Base-by-base conservation (phyloP, 768 basidiomycete genomes). In the Rhizopogon roseolus region DNA sequence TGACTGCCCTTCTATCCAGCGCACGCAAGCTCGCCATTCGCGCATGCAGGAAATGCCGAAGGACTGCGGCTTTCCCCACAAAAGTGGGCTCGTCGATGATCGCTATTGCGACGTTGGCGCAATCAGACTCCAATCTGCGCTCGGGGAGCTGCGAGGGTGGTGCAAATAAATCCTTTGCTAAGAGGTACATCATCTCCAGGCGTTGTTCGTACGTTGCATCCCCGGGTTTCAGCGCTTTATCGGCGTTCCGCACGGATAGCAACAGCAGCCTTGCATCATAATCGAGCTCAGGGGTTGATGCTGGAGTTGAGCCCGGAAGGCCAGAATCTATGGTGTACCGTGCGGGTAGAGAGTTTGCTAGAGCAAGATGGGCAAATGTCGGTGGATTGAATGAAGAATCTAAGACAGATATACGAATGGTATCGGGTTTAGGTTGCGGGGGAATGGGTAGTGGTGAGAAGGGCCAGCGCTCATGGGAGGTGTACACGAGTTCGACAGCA, bases 381-480 rank as follows among this genome's bases (percentile, higher is more conserved):
- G 95, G 95, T 3, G 94, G 94, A 63, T 98, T 96, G 73, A 91
- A 98, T 1, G 92, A 94, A 1, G 93, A 87, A 62, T 97, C 95
- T 38, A 97, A 77, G n/a, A 95, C 74, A 4, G 87, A 78, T 44
- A 95, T 77, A 50, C 75, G 77, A 36, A 85, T 64, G 3, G 66
- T 64, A 29, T 34, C 50, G 25, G 19, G 39, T n/a, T 36, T 48
- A 14, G 55, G 53, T 16, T 45, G 42, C 2, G 53, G 19, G 48
- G 52, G 58, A 9, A 6, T 48, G 17, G 27, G 56, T 32, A 19
- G 58, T 32, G 34, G 65, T 1, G 62, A 69, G 8, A 82, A 63
- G 9, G 90, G 90, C 90, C 90, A 93, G 29, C 62, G 69, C 13
- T 74, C 65, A 60, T 90, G 84, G 2, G 86, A 73, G 9, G 73